Evolutionary conservation across 2,329 filamentous ascomycete genomes (phyloP), one percentile per base, ranked within the genome.

Genomic region (Cladophialophora psammophila): DNA sequence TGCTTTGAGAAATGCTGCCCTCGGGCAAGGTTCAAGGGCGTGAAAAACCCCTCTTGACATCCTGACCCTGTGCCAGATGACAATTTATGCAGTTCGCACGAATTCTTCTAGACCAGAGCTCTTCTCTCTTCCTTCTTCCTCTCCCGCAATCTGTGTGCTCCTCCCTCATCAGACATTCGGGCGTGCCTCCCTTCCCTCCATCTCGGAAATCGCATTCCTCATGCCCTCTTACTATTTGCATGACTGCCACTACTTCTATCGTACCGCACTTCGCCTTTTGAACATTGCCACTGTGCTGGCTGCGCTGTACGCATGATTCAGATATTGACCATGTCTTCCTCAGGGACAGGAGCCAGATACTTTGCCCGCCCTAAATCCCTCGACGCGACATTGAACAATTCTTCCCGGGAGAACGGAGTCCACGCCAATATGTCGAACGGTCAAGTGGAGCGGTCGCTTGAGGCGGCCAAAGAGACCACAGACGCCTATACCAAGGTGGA

Each of bases 221-320:
- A 96, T 96, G 92, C 91, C 91, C 84, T 80, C 85, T 75, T 94
- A 92, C 80, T 96, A 84, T 80, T 83, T 92, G 65, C 90, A 95
- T 85, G 91, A 96, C 80, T 96, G 91, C 76, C 92, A 96, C 79
- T 96, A 96, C 82, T 96, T 96, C 82, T 95, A 92, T 84, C 92
- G 92, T 84, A 96, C 90, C 80, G 91, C 92, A 77, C 83, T 96
- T 82, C 92, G 92, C 84, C 90, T 93, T 77, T 84, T 96, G 74
- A 94, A 91, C 76, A 89, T 96, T 74, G 87, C 88, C 81, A 96
- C 91, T 74, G 86, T 83, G 75, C 87, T 96, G 79, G 92, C 90
- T 72, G 89, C 91, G 73, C 83, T 92, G 63, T 93, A 92, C 83
- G 86, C 85, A 80, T 92, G 83, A 85, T 73, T 63, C 72, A 74